Evolutionary conservation across 116 monocot species (phyloP).

Genomic region (Posidonia oceanica): DNA sequence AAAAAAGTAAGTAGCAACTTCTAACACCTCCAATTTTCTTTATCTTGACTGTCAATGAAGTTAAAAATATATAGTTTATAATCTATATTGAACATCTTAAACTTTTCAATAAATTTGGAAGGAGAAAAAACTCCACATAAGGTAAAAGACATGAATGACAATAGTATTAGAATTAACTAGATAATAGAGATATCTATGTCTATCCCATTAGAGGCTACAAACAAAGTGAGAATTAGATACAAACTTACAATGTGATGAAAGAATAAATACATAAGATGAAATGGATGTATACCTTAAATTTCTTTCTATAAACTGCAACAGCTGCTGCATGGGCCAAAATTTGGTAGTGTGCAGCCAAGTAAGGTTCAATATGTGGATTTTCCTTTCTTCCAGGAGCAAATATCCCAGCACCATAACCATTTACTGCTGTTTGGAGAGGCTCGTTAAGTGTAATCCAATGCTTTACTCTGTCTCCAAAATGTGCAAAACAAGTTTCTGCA

Average conservation of each 20-base stretch:
- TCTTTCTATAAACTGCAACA: slow-evolving; percentile 51
- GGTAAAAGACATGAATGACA: too few relatives aligned
- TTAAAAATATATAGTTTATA: too few relatives aligned
- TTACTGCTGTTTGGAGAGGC: slow-evolving; percentile 89
- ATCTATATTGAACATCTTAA: too few relatives aligned
- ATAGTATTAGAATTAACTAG: too few relatives aligned
- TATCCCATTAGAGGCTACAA: too few relatives aligned
- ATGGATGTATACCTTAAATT: slow-evolving; percentile 57
- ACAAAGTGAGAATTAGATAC: too few relatives aligned
- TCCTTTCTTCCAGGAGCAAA: slow-evolving; percentile 80
- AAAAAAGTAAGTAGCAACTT: background rate
- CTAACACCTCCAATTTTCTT: too few relatives aligned
- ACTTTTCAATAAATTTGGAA: too few relatives aligned
- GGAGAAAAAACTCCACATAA: too few relatives aligned
- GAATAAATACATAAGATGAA: background rate
- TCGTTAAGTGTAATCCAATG: slow-evolving; percentile 96
- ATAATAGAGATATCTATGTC: too few relatives aligned
- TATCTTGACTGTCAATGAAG: too few relatives aligned
- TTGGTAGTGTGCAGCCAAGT: slow-evolving; percentile 73
- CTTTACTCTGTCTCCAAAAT: slow-evolving; percentile 98
- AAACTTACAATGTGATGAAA: too few relatives aligned
- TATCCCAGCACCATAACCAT: slow-evolving; percentile 69
- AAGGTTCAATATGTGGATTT: slow-evolving; percentile 37
- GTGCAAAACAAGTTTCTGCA: slow-evolving; percentile 93
- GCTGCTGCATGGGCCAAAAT: slow-evolving; percentile 91